phyloP scores from a whole-genome alignment of 805 yeast genomes.

The Metschnikowia kunwiensis region DNA sequence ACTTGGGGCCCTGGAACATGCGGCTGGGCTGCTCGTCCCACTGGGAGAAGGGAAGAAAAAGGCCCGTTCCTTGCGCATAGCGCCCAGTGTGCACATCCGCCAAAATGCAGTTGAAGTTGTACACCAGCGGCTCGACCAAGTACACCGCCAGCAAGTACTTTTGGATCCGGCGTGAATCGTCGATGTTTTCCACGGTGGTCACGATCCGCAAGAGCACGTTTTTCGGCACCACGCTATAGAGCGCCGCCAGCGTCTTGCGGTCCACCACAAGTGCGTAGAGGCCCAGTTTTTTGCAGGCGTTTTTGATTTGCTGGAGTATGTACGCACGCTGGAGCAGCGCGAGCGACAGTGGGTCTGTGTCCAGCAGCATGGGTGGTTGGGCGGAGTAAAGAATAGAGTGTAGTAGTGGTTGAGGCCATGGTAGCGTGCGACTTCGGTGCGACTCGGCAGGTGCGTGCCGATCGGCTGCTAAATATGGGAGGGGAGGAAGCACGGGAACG shows the following conservation, averaged over 20 bases:
- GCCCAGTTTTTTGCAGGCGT: constrained; percentile 28
- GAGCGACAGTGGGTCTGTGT: constrained; percentile 17
- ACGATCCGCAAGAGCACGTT: constrained; percentile 52
- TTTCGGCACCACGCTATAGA: constrained; percentile 47
- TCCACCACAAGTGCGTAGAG: constrained; percentile 52
- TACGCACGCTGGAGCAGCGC: constrained; percentile 16
- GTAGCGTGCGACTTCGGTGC: no score
- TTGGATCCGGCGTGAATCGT: constrained; percentile 57
- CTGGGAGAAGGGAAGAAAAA: constrained; percentile 57
- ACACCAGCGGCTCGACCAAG: constrained; percentile 65
- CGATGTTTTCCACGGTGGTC: constrained; percentile 63
- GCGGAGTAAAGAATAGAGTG: no score
- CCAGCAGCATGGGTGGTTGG: constrained; percentile 6
- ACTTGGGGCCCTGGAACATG: constrained; percentile 23
- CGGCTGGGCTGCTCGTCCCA: constrained; percentile 24
- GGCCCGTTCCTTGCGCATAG: constrained; percentile 69
- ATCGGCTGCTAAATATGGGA: not conserved
- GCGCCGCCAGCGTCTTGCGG: constrained; percentile 46
- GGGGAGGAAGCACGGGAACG: not conserved
- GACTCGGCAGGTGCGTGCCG: no score
- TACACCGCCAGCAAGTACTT: constrained; percentile 76
- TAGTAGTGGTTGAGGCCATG: no score
- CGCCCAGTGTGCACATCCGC: constrained; percentile 74
- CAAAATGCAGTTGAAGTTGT: constrained; percentile 69
- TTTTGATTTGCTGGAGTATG: constrained; percentile 26